These are phyloP conservation scores for Calonectria montana DNA, from an alignment of 2,329 filamentous ascomycete species.

Conservation along the genomic window DNA sequence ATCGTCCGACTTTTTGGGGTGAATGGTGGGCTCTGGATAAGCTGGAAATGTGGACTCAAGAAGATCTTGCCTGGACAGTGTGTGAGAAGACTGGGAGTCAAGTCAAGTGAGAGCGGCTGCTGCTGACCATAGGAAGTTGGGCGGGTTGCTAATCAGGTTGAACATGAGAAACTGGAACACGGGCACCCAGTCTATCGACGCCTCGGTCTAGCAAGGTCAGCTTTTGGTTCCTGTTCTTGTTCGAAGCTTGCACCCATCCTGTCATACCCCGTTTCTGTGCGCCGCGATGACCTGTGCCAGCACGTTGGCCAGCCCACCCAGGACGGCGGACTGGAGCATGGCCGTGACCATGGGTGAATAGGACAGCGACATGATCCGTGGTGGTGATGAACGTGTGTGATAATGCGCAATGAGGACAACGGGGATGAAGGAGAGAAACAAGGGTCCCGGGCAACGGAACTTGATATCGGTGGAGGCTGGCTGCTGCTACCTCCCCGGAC, in stretches of 20 bases:
- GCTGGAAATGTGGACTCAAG: constrained; percentile 82
- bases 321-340: constrained; percentile 73
- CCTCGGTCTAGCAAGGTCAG: constrained; percentile 61
- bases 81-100: constrained; percentile 21
- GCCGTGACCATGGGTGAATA: constrained; percentile 66
- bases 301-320: constrained; percentile 77
- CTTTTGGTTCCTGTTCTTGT: not conserved
- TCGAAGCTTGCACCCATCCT: not conserved
- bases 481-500: not conserved
- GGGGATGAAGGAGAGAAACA: not conserved
- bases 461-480: constrained; percentile 7
- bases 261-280: constrained; percentile 67
- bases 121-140: constrained; percentile 84
- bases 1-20: constrained; percentile 52
- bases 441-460: not conserved
- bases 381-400: not conserved
- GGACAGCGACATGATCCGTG: constrained; percentile 33
- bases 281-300: constrained; percentile 78
- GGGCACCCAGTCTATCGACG: constrained; percentile 73
- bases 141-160: constrained; percentile 78
- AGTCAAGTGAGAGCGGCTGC: not conserved
- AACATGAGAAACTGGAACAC: constrained; percentile 84
- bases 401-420: not conserved
- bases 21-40: constrained; percentile 54
- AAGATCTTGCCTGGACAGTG: constrained; percentile 73